Base-by-base conservation (phyloP, 73 alveolate species). In the Effrenium voratum region DNA sequence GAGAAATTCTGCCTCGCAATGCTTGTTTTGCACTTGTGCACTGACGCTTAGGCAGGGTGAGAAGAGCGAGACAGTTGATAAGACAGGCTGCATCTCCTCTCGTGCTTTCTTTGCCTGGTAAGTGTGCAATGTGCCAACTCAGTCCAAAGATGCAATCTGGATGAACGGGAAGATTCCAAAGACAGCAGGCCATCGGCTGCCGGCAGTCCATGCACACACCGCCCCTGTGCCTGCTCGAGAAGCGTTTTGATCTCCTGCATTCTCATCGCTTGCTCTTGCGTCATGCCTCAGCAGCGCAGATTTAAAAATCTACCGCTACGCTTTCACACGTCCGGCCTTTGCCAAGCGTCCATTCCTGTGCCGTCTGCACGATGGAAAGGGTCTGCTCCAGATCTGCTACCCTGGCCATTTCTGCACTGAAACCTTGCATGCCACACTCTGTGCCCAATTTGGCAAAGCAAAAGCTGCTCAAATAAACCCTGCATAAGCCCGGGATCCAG, bases 281-380 rank as follows among this genome's bases (percentile, higher is more conserved):
- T 90, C 97, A 90, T 90, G 86, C 97, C 97, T 90, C 77, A 13
- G 50, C 32, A 26, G 70, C n/a, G n/a, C n/a, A n/a, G n/a, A n/a
- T n/a, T n/a, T 12, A 12, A 52, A 52, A 52, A 52, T 52, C 19
- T 19, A 8, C 8, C 63, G 19, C 63, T 12, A 52, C 63, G 19
- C 19, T 19, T 52, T 52, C 63, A 19, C 63, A 8, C 19, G 4
- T n/a, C 59, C 43, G 19, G 88, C 97, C 97, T 90, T 90, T 90
- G 13, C 97, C 97, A 32, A 90, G 70, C 52, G 97, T 90, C 97
- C 97, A 90, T 44, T 90, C 97, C 55, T 90, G 97, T 15, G 97
- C 97, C 6, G 97, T 90, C 87, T 90, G 97, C 97, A 90, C 97
- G 75, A 90, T 90, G 72, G 97, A 90, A 19, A 90, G 97, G 76